These are phyloP conservation scores for Eleusine indica DNA, from an alignment of 176 grass and related monocot species.

Conservation along the genomic window DNA sequence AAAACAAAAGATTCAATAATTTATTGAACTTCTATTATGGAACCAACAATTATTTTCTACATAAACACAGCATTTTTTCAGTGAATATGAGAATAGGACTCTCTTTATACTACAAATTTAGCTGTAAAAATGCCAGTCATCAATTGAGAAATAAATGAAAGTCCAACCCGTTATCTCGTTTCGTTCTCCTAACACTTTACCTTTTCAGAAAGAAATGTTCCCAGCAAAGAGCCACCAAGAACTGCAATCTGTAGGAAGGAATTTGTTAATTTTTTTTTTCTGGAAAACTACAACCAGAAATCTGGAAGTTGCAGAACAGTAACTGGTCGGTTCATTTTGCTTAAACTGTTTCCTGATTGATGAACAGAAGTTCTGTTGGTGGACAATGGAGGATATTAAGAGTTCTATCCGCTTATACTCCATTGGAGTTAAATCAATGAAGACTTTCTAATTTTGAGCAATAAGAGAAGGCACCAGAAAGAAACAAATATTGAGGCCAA, in stretches of 20 bases:
- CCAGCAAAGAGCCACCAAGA: conserved; percentile 92
- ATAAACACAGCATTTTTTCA: conserved; percentile 7
- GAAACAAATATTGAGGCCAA: not conserved
- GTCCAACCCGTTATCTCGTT: not conserved
- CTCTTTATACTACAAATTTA: not conserved
- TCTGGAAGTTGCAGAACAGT: not conserved
- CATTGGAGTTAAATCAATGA: conserved; percentile 15
- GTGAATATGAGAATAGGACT: not conserved
- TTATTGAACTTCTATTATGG: not conserved
- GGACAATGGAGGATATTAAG: not conserved
- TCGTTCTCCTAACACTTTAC: conserved; percentile 38
- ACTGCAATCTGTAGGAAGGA: conserved; percentile 76
- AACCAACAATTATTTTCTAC: not conserved
- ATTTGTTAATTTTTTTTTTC: conserved; percentile 12
- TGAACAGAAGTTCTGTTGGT: conserved; percentile 22
- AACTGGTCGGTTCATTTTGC: not conserved
- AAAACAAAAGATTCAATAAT: conserved; percentile 20
- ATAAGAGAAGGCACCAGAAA: conserved; percentile 13
- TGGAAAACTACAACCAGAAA: not conserved
- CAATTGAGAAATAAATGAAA: not conserved
- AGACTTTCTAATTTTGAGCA: conserved; percentile 4
- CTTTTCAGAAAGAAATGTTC: conserved; percentile 94
- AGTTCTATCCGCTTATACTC: not conserved
- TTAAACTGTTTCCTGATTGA: not conserved
- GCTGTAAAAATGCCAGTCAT: not conserved